These are phyloP conservation scores for Skeletonema potamos DNA, from an alignment of 108 stramenopile genomes.

Conservation along the genomic window DNA sequence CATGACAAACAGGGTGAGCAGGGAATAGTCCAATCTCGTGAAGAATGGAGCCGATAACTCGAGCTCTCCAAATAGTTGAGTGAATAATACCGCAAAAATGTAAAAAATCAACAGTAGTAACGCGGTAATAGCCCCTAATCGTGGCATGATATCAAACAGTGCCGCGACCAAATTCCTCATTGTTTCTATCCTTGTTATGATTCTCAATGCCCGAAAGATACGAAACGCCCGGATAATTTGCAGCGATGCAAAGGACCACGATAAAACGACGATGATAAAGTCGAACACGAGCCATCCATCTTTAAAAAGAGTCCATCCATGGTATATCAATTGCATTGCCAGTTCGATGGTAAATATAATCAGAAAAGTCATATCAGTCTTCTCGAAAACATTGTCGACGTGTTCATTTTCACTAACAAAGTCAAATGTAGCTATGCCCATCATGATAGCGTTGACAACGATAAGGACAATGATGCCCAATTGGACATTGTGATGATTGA, in stretches of 20 bases:
- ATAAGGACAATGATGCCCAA: conserved; percentile 57
- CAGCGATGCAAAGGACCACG: conserved; percentile 58
- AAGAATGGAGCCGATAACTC: conserved; percentile 25
- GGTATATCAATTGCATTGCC: conserved; percentile 60
- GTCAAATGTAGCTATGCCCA: conserved; percentile 74
- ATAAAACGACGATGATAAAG: conserved; percentile 58
- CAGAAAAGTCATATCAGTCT: conserved; percentile 51
- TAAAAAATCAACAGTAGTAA: conserved; percentile 43
- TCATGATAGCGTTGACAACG: conserved; percentile 63
- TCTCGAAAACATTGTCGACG: conserved; percentile 34
- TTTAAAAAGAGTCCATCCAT: conserved; percentile 42
- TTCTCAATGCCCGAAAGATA: conserved; percentile 67
- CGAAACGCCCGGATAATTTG: conserved; percentile 77
- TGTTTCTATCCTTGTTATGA: conserved; percentile 55
- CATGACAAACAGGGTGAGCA: conserved; percentile 30
- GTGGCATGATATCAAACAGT: conserved; percentile 61
- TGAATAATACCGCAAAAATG: conserved; percentile 76
- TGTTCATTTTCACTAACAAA: conserved; percentile 57
- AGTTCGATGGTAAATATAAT: conserved; percentile 65
- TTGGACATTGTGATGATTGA: conserved; percentile 57
- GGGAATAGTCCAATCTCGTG: conserved; percentile 17
- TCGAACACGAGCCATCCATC: conserved; percentile 77
- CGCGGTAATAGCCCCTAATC: conserved; percentile 32
- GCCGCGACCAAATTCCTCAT: conserved; percentile 51
- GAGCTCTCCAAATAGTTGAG: conserved; percentile 56